Conservation (phyloP, 306 rosid genomes). For the Herpetospermum pedunculosum region DNA sequence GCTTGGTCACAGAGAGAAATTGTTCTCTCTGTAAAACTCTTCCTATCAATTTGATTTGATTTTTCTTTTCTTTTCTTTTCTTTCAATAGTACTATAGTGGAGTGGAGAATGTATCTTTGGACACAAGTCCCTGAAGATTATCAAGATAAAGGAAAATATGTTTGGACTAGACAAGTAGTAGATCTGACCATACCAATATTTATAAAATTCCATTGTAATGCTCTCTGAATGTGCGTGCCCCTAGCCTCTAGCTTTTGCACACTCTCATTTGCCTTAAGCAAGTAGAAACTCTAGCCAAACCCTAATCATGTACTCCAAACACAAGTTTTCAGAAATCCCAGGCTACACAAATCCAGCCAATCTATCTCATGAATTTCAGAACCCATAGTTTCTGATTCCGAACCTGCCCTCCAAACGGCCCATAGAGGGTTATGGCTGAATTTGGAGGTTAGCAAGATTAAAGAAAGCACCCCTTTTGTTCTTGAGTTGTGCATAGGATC, state of each 20-base stretch:
- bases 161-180: not conserved
- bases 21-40: not conserved
- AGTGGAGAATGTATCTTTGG: not conserved
- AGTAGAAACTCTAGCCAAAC: too few species aligned
- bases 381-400: too few species aligned
- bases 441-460: conserved; percentile 48
- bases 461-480: conserved; percentile 76
- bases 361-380: too few species aligned
- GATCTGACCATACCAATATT: not conserved
- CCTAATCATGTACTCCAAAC: too few species aligned
- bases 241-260: not conserved
- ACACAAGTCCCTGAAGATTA: not conserved
- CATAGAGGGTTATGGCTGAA: conserved; percentile 13
- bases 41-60: conserved; percentile 8
- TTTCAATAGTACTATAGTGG: not conserved
- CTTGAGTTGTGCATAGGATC: conserved; percentile 69
- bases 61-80: not conserved
- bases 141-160: not conserved
- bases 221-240: not conserved
- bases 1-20: not conserved
- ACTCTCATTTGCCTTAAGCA: not conserved
- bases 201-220: not conserved
- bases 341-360: too few species aligned
- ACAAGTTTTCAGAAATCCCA: too few species aligned
- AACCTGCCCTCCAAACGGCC: too few species aligned